Evolutionary conservation across 1,139 yeast genomes (phyloP).

Genomic region (Taphrina communis): DNA sequence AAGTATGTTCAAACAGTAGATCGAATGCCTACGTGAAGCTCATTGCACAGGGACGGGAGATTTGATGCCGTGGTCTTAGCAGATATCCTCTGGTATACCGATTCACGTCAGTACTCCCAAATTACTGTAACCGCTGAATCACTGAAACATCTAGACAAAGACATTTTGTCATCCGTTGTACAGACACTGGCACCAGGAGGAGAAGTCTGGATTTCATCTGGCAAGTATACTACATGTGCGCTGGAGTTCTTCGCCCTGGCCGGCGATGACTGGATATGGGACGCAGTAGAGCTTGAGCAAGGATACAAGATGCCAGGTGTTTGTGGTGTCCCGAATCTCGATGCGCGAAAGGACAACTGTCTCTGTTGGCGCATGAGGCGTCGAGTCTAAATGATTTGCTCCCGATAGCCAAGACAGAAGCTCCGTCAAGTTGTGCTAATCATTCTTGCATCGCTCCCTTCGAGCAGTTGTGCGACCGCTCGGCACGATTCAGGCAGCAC

Average conservation of each 20-base stretch:
- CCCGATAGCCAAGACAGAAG: no score
- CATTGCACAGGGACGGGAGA: slow-evolving; percentile 14
- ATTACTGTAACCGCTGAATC: neutral
- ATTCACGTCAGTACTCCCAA: slow-evolving; percentile 11
- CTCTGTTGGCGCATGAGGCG: slow-evolving; percentile 26
- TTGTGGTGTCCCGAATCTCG: slow-evolving; percentile 20
- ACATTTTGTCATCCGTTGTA: slow-evolving; percentile 6
- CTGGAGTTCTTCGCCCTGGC: slow-evolving; percentile 19
- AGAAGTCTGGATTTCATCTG: slow-evolving; percentile 26
- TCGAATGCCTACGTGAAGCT: neutral
- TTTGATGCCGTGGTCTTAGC: slow-evolving; percentile 22
- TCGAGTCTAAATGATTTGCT: neutral
- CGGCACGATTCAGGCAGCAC: no score
- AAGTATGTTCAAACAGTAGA: slow-evolving; percentile 3
- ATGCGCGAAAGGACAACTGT: slow-evolving; percentile 23
- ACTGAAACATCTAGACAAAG: neutral
- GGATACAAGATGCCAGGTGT: slow-evolving; percentile 17
- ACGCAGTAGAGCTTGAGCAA: slow-evolving; percentile 2
- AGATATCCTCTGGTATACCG: slow-evolving; percentile 22
- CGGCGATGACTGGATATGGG: slow-evolving; percentile 10
- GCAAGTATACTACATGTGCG: slow-evolving; percentile 26
- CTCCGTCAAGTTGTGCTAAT: neutral
- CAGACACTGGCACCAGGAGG: slow-evolving; percentile 11
- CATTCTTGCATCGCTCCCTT: neutral
- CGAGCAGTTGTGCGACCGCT: no score